Evolutionary conservation across 1,139 yeast species (phyloP).

Genomic region (Hansenula sp.): DNA sequence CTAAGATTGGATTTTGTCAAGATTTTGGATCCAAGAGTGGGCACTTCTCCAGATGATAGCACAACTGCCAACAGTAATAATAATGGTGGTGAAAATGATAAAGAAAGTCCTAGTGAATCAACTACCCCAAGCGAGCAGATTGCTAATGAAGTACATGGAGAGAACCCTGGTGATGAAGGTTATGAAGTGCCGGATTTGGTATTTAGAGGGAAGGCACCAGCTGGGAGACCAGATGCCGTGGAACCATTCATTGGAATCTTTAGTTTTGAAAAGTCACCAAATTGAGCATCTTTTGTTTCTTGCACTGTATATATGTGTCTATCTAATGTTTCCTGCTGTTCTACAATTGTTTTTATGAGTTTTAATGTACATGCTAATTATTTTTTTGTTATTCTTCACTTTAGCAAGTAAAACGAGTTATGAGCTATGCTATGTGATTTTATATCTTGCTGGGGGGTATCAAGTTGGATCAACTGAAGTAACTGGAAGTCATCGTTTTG

Average conservation of each 20-base stretch:
- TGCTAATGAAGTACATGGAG: constrained; percentile 13
- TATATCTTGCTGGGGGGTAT: neutral
- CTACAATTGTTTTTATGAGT: neutral
- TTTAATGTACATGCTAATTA: neutral
- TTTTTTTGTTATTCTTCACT: neutral
- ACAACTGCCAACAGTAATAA: neutral
- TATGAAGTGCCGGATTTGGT: constrained; percentile 43
- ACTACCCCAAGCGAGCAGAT: constrained; percentile 1
- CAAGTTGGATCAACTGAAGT: constrained; percentile 44
- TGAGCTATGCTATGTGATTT: neutral
- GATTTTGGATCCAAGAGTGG: constrained; percentile 28
- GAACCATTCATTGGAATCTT: constrained; percentile 58
- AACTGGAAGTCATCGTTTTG: constrained; percentile 60
- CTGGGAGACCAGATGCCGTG: constrained; percentile 48
- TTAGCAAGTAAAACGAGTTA: neutral
- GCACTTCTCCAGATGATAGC: neutral
- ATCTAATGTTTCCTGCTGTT: neutral
- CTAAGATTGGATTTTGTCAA: constrained; percentile 52
- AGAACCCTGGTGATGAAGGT: constrained; percentile 28
- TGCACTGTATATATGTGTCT: neutral
- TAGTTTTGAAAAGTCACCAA: constrained; percentile 37
- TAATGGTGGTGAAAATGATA: constrained; percentile 4
- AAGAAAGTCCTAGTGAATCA: constrained; percentile 1
- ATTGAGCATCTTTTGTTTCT: neutral
- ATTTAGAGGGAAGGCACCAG: constrained; percentile 51